phyloP scores from a whole-genome alignment of 768 basidiomycete species.

The Rhodotorula paludigena region DNA sequence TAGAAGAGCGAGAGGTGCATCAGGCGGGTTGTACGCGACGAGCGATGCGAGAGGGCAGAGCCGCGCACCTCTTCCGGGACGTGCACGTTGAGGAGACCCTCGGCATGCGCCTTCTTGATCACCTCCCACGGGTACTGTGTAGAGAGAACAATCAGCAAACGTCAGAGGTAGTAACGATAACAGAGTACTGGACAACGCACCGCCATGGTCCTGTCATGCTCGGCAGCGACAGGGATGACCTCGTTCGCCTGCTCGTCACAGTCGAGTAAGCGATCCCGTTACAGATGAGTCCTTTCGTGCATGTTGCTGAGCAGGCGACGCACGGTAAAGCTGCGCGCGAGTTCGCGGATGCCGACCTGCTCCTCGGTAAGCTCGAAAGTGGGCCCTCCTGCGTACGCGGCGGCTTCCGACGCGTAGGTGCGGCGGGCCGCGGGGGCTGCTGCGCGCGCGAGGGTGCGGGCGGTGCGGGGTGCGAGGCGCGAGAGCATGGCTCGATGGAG shows the following conservation, averaged over 20 bases:
- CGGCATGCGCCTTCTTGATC: slow-evolving; percentile 48
- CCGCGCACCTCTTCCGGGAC: slow-evolving; percentile 47
- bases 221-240: slow-evolving; percentile 48
- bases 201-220: slow-evolving; percentile 48
- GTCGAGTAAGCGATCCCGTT: too few species aligned
- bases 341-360: slow-evolving; percentile 46
- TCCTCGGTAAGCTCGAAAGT: slow-evolving; percentile 47
- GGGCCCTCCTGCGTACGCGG: slow-evolving; percentile 14
- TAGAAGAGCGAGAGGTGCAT: neutral
- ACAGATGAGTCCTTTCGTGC: neutral
- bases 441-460: neutral
- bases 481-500: slow-evolving; percentile 11
- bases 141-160: neutral
- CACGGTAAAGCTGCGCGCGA: slow-evolving; percentile 30
- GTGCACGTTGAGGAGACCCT: slow-evolving; percentile 49
- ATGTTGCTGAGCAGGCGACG: neutral
- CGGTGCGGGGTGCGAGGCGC: slow-evolving; percentile 4
- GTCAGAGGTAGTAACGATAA: neutral
- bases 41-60: neutral
- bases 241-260: slow-evolving; percentile 28
- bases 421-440: neutral
- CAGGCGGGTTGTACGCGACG: neutral
- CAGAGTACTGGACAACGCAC: slow-evolving; percentile 5
- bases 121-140: slow-evolving; percentile 47
- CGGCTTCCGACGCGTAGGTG: slow-evolving; percentile 11